phyloP scores from a whole-genome alignment of 2,329 filamentous ascomycete genomes.

The Fusarium temperatum region DNA sequence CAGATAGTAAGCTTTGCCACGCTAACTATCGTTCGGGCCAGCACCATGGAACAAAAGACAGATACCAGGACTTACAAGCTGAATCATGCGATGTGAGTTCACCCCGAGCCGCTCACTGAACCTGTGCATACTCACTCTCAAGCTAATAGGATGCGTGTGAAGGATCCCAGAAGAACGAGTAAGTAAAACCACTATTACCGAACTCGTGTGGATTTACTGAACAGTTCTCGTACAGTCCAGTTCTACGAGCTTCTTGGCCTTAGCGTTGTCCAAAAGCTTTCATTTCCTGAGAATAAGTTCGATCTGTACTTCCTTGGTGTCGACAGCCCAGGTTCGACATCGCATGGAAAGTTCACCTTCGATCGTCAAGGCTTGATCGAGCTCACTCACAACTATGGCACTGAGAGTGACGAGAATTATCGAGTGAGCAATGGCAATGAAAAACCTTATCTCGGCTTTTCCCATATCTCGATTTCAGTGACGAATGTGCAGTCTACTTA shows the following conservation, averaged over 20 bases:
- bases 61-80: neutral
- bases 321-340: neutral
- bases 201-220: neutral
- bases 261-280: neutral
- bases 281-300: neutral
- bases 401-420: neutral
- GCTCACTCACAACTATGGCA: neutral
- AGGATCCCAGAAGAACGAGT: neutral
- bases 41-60: neutral
- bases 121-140: rapidly evolving
- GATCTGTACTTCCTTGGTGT: neutral
- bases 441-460: neutral
- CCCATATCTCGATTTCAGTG: neutral
- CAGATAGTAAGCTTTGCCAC: neutral
- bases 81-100: neutral
- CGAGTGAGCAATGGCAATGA: neutral
- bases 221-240: neutral
- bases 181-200: neutral
- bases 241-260: neutral
- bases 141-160: neutral
- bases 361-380: neutral
- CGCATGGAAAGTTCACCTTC: neutral
- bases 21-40: neutral
- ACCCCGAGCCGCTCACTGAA: rapidly evolving
- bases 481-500: neutral